phyloP scores from a whole-genome alignment of 2,329 filamentous ascomycete species.

The Neofusicoccum umdonicola region DNA sequence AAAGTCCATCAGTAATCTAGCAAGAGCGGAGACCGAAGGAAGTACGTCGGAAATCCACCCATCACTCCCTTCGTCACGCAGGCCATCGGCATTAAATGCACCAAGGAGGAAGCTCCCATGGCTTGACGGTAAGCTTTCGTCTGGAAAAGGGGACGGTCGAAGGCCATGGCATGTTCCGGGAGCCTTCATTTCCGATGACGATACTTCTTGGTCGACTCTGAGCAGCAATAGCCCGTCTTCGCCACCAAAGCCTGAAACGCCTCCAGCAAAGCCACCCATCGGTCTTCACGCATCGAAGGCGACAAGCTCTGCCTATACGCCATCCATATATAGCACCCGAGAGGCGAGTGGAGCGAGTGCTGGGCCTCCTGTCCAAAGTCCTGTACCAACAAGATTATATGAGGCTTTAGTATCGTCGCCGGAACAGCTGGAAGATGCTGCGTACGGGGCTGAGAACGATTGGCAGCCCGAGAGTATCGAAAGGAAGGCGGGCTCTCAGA shows the following conservation, averaged over 20 bases:
- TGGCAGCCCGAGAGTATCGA: not conserved
- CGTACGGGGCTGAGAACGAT: not conserved
- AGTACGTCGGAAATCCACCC: too few species aligned
- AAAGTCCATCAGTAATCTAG: not conserved
- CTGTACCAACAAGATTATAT: not conserved
- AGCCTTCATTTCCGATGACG: constrained; percentile 10
- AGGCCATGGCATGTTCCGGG: constrained; percentile 10
- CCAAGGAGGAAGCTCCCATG: constrained; percentile 17
- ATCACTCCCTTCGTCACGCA: not conserved
- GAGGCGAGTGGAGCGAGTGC: not conserved
- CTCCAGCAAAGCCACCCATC: not conserved
- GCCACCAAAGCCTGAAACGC: not conserved
- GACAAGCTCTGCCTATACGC: not conserved
- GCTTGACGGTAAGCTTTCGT: constrained; percentile 13
- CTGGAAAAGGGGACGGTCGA: not conserved
- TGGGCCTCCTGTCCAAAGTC: not conserved
- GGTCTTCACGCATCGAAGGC: not conserved
- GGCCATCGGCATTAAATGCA: not conserved
- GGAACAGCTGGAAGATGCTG: too few species aligned
- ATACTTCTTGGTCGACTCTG: not conserved
- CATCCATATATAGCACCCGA: not conserved
- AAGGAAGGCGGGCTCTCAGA: not conserved
- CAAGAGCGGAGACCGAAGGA: too few species aligned
- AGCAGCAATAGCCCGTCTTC: not conserved
- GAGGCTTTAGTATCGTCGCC: not conserved